These are phyloP conservation scores for Fusarium bulbicola DNA, from an alignment of 2,329 filamentous ascomycete species.

Conservation along the genomic window DNA sequence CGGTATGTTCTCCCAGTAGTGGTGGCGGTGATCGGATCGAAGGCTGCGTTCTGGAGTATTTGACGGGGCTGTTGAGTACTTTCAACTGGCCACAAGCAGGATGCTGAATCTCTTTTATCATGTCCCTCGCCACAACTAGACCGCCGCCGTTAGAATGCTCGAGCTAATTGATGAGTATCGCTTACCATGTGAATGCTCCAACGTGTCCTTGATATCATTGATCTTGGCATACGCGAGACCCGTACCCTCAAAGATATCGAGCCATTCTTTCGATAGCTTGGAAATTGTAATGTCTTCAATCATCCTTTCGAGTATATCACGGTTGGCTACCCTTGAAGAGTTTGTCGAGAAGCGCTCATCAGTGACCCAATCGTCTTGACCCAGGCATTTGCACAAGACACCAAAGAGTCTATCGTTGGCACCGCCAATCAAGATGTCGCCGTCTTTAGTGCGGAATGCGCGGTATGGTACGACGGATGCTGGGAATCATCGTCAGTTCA, in stretches of 20 bases:
- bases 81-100: conserved; percentile 82
- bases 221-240: conserved; percentile 92
- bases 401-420: conserved; percentile 75
- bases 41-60: conserved; percentile 84
- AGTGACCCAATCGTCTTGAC: conserved; percentile 64
- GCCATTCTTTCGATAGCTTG: conserved; percentile 86
- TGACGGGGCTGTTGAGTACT: conserved; percentile 90
- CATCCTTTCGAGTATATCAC: conserved; percentile 76
- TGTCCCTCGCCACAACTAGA: conserved; percentile 68
- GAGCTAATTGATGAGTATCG: too few relatives aligned
- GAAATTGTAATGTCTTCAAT: conserved; percentile 79
- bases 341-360: conserved; percentile 69
- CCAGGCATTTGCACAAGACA: conserved; percentile 67
- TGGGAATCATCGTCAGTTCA: conserved; percentile 41
- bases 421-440: conserved; percentile 72
- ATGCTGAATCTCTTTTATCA: conserved; percentile 89
- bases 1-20: conserved; percentile 84
- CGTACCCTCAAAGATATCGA: conserved; percentile 81
- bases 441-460: conserved; percentile 77
- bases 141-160: too few relatives aligned
- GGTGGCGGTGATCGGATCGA: conserved; percentile 81
- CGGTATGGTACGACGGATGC: conserved; percentile 96
- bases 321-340: conserved; percentile 70
- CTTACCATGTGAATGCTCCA: conserved; percentile 83
- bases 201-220: conserved; percentile 85